Base-by-base conservation (phyloP, 805 yeast species). In the Wickerhamomyces xylosicus region DNA sequence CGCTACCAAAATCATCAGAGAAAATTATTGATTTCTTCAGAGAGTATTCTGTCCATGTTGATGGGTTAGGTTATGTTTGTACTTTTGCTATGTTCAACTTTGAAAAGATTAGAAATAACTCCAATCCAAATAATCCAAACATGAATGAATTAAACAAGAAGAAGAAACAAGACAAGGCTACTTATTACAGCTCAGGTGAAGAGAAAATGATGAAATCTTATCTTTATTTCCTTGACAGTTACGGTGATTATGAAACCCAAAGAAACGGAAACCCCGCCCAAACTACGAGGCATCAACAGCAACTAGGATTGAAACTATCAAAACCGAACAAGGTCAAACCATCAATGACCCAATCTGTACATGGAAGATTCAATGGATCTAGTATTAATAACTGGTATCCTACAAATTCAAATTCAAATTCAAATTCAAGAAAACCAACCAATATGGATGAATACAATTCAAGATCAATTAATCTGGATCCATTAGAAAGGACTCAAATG, bases 131-230 rank as follows among this genome's bases (percentile, higher is more conserved):
- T 7, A 21, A 21, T 7, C 10, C 25, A 7, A 21, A 7, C 10
- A 10, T 10, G 9, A 21, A 21, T 21, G 25, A 21, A 7, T 21
- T 21, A 7, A 28, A 28, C 31, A 69, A 49, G 33, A 41, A 42
- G 19, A 47, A 46, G 29, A 25, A 44, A 25, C 21, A 41, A 40
- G 44, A 40, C 11, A 45, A 38, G 41, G 45, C 41, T 55, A 62
- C 66, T 33, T 56, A 56, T 37, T 69, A 71, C 45, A 66, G 67
- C 41, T 49, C 68, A 2, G 67, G 74, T 0, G 75, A 74, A 41
- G 92, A 87, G 50, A 89, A 90, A 56, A 89, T 90, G 96, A 75
- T 85, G 61, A 85, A 85, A 50, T 85, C 95, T 1, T 89, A 86
- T 56, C 65, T 89, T 62, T 79, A 86, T 56, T 89, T 89, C 55